These are phyloP conservation scores for Aspergillus flavus DNA, from an alignment of 2,329 filamentous ascomycete species.

Conservation along the genomic window DNA sequence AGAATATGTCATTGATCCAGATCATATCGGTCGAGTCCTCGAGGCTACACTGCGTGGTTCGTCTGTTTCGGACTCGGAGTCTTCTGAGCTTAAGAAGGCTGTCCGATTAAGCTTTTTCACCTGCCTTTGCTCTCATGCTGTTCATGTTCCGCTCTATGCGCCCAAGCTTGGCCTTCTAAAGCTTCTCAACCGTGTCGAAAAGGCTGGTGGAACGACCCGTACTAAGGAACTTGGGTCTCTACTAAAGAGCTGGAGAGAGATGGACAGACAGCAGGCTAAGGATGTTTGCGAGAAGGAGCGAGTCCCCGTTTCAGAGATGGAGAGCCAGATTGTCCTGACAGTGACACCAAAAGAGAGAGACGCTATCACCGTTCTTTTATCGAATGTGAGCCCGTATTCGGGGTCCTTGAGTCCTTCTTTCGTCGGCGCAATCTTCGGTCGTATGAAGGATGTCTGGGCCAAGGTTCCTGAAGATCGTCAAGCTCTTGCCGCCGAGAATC, in stretches of 20 bases:
- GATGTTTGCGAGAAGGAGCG: constrained; percentile 54
- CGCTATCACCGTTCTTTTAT: constrained; percentile 57
- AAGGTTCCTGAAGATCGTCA: constrained; percentile 43
- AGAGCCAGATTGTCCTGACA: constrained; percentile 56
- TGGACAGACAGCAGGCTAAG: constrained; percentile 56
- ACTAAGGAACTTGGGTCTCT: constrained; percentile 76
- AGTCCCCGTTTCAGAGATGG: constrained; percentile 51
- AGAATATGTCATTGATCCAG: constrained; percentile 80
- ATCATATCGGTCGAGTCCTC: constrained; percentile 68
- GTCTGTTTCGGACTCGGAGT: constrained; percentile 37
- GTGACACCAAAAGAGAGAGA: constrained; percentile 61
- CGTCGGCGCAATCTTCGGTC: constrained; percentile 66
- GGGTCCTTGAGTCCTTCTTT: constrained; percentile 57
- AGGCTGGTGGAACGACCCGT: constrained; percentile 71
- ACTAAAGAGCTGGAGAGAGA: constrained; percentile 67
- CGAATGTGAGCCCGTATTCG: constrained; percentile 50
- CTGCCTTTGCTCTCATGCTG: constrained; percentile 73
- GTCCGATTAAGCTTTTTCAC: constrained; percentile 66
- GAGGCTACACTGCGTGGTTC: constrained; percentile 61
- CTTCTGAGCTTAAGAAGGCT: constrained; percentile 63
- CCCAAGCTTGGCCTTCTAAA: constrained; percentile 74
- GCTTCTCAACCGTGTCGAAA: constrained; percentile 70
- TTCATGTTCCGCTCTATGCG: constrained; percentile 66
- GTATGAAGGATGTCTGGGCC: constrained; percentile 72
- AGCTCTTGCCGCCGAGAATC: constrained; percentile 36